A percentile compares a stretch with the other conserved stretches of the same genome.
These are phyloP conservation scores for Ophiostoma tasmaniense DNA, from an alignment of 2,329 filamentous ascomycete species.

Conservation along the genomic window DNA sequence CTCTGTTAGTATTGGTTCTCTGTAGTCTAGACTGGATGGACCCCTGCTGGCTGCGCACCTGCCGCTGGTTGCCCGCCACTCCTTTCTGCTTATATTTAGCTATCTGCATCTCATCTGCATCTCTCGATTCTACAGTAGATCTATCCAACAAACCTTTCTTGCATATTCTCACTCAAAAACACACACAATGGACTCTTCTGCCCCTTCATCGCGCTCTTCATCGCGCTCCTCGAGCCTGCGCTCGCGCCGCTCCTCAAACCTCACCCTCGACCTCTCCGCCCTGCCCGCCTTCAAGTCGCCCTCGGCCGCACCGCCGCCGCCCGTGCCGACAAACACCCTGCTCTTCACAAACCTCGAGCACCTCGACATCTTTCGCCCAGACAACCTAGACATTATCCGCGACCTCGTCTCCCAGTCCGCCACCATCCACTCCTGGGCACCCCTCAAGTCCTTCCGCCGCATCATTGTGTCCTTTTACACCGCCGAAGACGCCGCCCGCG, in stretches of 20 bases:
- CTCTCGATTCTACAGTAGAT: background rate
- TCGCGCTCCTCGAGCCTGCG: constrained; percentile 32
- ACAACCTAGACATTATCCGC: constrained; percentile 66
- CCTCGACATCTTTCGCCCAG: constrained; percentile 62
- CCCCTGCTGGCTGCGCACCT: background rate
- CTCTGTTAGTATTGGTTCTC: background rate
- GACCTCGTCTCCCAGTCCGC: constrained; percentile 62
- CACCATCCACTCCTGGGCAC: constrained; percentile 67
- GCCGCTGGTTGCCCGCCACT: background rate
- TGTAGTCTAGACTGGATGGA: background rate
- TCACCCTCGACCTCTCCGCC: constrained; percentile 65
- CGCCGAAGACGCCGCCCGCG: constrained; percentile 58
- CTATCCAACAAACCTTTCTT: too few relatives aligned
- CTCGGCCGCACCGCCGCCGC: constrained; percentile 32
- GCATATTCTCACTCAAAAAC: background rate
- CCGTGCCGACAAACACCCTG: constrained; percentile 72
- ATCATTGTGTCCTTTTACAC: constrained; percentile 73
- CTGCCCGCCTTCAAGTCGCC: constrained; percentile 44
- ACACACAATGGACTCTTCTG: background rate
- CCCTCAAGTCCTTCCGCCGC: constrained; percentile 73
- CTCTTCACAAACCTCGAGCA: constrained; percentile 74
- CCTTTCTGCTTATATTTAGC: background rate
- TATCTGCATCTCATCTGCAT: background rate
- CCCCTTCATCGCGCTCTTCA: constrained; percentile 4
- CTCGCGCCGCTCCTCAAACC: constrained; percentile 31